phyloP scores from a whole-genome alignment of 2,329 filamentous ascomycete species.

The Bimuria novae-zelandiae region DNA sequence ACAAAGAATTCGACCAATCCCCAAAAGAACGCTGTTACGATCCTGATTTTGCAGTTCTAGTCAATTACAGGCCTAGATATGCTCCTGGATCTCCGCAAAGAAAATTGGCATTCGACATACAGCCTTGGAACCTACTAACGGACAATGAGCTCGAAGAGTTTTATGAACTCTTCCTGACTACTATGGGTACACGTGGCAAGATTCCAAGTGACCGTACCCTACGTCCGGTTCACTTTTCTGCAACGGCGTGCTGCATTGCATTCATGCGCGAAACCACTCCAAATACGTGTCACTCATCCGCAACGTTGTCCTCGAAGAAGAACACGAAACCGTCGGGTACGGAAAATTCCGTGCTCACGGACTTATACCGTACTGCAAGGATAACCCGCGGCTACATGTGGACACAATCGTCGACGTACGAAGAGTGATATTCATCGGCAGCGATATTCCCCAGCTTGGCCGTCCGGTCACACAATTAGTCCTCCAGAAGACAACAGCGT shows the following conservation, averaged over 20 bases:
- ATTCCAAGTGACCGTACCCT: too few species aligned
- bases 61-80: not conserved
- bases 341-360: not conserved
- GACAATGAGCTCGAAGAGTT: too few species aligned
- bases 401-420: not conserved
- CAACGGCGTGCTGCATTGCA: not conserved
- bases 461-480: too few species aligned
- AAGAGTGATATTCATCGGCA: not conserved
- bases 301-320: not conserved
- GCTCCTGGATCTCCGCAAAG: not conserved
- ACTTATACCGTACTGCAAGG: not conserved
- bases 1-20: conserved; percentile 2
- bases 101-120: too few species aligned
- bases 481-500: too few species aligned
- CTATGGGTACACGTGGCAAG: too few species aligned
- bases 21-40: too few species aligned
- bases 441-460: too few species aligned
- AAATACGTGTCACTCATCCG: not conserved
- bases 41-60: not conserved
- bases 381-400: not conserved
- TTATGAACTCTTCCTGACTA: too few species aligned
- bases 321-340: not conserved
- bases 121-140: too few species aligned
- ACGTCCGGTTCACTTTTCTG: conserved; percentile 1
- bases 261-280: not conserved